Conservation (phyloP, 106 monocot species). For the Platanthera zijinensis region DNA sequence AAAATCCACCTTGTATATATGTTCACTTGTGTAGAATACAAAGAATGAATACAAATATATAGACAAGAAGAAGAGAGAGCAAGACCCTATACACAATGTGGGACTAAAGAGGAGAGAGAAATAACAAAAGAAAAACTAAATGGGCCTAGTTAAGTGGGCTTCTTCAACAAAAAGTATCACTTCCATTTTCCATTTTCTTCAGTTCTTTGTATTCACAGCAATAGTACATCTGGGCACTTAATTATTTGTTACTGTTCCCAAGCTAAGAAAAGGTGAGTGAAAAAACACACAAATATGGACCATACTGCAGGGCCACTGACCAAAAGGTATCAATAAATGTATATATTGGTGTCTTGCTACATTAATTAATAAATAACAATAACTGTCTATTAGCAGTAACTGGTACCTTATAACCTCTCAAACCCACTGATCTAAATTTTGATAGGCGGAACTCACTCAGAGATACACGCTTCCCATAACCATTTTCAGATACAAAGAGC, state of each 20-base stretch:
- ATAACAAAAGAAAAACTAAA: too few relatives aligned
- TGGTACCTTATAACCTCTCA: constrained; percentile 80
- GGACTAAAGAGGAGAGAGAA: too few relatives aligned
- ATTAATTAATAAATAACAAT: neutral
- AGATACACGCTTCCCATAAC: constrained; percentile 86
- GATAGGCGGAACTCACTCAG: constrained; percentile 62
- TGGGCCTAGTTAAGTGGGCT: too few relatives aligned
- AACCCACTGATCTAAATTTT: constrained; percentile 73
- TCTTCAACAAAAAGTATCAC: neutral
- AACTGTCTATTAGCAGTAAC: neutral
- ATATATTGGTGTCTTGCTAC: neutral
- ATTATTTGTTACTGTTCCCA: neutral
- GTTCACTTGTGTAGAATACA: too few relatives aligned
- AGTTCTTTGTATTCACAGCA: neutral
- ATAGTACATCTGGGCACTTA: neutral
- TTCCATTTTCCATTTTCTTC: neutral
- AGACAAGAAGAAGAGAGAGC: too few relatives aligned
- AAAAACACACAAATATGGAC: neutral
- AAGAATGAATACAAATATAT: too few relatives aligned
- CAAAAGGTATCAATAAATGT: neutral
- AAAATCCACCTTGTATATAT: too few relatives aligned
- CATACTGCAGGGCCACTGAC: neutral
- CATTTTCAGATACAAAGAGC: constrained; percentile 87
- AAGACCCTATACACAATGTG: too few relatives aligned
- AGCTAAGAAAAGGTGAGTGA: neutral